Evolutionary conservation across 106 monocot genomes (phyloP), one percentile per base, ranked within the genome.

Genomic region (Dioscorea zingiberensis): DNA sequence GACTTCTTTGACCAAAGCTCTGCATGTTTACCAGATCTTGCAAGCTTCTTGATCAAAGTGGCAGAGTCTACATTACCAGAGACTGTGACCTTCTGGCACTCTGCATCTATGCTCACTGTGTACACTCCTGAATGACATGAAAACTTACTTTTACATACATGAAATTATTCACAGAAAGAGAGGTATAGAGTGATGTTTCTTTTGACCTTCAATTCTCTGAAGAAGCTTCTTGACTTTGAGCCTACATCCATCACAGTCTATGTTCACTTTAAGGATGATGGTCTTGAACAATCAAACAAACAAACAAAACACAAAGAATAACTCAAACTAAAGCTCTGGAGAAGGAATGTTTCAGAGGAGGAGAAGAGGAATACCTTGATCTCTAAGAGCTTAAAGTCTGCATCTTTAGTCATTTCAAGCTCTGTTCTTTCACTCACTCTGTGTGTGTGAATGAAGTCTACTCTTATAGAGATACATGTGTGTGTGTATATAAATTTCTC

Each of bases 1-100:
- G 60, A 38, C 48, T 81, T 80, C 48, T 84, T 71, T 55, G 82
- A 71, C 76, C 77, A 89, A 25, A 94, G 69, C 73, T 90, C 82
- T 21, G 94, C 84, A 76, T 84, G 84, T 79, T 94, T 94, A 13
- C 94, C 90, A 44, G 80, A 78, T 76, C 46, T 86, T 45, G 62
- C 44, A 49, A 94, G 84, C 72, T 69, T 84, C 82, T 75, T 81
- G 69, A 94, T 87, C 48, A 94, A 73, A 0, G 87, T 80, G 15
- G 73, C 67, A 13, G 90, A 84, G 76, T 83, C 78, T 26, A 94
- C 84, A 69, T 66, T 84, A 28, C 94, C 94, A 61, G 84, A 76
- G 44, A 90, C 87, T 44, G 90, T 75, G 32, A 90, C 94, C 81
- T 83, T 94, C 73, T 90, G 90, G 67, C 74, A 66, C 70, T 90